A percentile compares a stretch with the other conserved stretches of the same genome.
Conservation (phyloP, 2,329 filamentous ascomycete genomes). For the Fonsecaea monophora region DNA sequence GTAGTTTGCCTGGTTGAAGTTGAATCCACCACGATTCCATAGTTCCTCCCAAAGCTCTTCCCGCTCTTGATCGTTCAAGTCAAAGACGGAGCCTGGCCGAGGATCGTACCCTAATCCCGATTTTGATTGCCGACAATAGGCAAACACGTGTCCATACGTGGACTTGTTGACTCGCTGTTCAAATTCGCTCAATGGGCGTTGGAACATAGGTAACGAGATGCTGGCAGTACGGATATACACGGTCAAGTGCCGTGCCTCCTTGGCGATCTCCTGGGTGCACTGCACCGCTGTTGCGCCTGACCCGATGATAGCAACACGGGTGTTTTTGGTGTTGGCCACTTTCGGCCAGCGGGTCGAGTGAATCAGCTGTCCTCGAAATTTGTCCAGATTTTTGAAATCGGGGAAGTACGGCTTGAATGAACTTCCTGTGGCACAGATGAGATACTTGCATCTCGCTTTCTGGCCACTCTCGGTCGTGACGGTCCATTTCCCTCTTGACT, state of each 20-base stretch:
- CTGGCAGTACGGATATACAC: slow-evolving; percentile 70
- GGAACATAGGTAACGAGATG: slow-evolving; percentile 66
- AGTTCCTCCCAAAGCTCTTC: slow-evolving; percentile 56
- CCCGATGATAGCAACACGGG: slow-evolving; percentile 65
- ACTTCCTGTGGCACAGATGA: slow-evolving; percentile 23
- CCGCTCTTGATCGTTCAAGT: slow-evolving; percentile 39
- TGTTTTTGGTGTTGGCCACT: slow-evolving; percentile 48
- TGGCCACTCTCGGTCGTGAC: slow-evolving; percentile 47
- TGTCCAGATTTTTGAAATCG: slow-evolving; percentile 63
- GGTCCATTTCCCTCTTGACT: slow-evolving; percentile 46
- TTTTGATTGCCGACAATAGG: slow-evolving; percentile 58
- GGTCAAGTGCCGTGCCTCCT: slow-evolving; percentile 58
- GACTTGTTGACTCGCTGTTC: slow-evolving; percentile 60
- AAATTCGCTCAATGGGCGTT: slow-evolving; percentile 54
- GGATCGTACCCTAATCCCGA: slow-evolving; percentile 66
- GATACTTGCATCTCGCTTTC: slow-evolving; percentile 10
- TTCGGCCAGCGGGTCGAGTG: slow-evolving; percentile 68
- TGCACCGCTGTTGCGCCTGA: slow-evolving; percentile 70
- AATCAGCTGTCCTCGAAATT: slow-evolving; percentile 48
- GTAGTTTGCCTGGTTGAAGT: slow-evolving; percentile 57
- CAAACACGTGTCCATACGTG: slow-evolving; percentile 59
- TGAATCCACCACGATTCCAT: slow-evolving; percentile 62
- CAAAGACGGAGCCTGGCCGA: slow-evolving; percentile 49
- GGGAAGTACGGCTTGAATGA: slow-evolving; percentile 66
- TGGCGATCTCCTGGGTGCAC: slow-evolving; percentile 66